These are phyloP conservation scores for Cadophora sp. DNA, from an alignment of 2,329 filamentous ascomycete species.

Conservation along the genomic window DNA sequence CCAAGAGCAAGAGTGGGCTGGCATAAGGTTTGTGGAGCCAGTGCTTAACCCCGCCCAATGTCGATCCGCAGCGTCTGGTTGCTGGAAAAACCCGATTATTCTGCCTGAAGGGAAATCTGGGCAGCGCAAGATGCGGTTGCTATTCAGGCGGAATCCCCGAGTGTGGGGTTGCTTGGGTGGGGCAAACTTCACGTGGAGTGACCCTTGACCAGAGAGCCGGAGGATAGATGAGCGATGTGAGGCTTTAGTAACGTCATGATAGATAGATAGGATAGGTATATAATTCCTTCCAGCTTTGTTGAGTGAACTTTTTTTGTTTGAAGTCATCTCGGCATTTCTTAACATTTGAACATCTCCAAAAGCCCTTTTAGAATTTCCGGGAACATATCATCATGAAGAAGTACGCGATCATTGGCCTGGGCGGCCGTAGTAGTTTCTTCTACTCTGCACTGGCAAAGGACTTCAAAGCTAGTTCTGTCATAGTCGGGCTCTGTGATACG, in stretches of 20 bases:
- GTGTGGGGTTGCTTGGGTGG: constrained; percentile 23
- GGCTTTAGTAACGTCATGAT: not conserved
- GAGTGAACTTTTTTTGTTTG: no score
- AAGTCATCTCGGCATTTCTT: not conserved
- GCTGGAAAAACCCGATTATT: constrained; percentile 25
- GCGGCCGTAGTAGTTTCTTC: constrained; percentile 65
- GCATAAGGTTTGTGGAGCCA: constrained; percentile 3
- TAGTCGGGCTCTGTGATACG: constrained; percentile 65
- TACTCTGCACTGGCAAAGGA: constrained; percentile 63
- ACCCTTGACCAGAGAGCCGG: not conserved
- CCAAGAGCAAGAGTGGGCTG: constrained; percentile 14
- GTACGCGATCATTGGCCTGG: constrained; percentile 65
- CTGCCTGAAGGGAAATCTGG: constrained; percentile 4
- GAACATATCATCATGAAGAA: constrained; percentile 28
- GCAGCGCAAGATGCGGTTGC: not conserved
- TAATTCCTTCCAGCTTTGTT: no score
- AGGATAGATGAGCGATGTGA: constrained; percentile 12
- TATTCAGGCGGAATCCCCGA: constrained; percentile 19
- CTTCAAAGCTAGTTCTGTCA: constrained; percentile 55
- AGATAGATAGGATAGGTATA: not conserved
- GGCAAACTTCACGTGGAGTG: constrained; percentile 8
- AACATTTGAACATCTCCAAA: not conserved
- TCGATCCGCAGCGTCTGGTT: constrained; percentile 21
- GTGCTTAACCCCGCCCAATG: constrained; percentile 10
- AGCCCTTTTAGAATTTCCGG: not conserved